Conservation (phyloP, 1,284 basidiomycete genomes). For the Cutaneotrichosporon dermatis region DNA sequence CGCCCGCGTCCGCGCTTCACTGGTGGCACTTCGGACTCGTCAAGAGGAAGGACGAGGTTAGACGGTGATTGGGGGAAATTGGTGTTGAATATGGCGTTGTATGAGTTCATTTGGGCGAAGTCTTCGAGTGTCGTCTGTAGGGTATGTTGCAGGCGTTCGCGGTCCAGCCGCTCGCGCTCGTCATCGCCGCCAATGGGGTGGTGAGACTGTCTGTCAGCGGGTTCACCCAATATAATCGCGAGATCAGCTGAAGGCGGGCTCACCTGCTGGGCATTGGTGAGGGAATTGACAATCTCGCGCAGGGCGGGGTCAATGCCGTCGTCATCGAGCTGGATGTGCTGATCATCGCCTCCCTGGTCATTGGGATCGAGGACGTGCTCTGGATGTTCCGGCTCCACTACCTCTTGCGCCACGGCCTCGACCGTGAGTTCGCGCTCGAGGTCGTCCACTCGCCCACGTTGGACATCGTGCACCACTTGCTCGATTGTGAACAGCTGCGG, state of each 20-base stretch:
- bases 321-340: constrained; percentile 8
- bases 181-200: constrained; percentile 19
- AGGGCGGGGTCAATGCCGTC: constrained; percentile 45
- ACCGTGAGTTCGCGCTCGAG: constrained; percentile 1
- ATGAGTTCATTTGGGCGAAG: constrained; percentile 20
- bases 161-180: constrained; percentile 35
- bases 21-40: constrained; percentile 1
- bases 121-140: constrained; percentile 38
- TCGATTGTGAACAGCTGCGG: constrained; percentile 36
- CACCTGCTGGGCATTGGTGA: constrained; percentile 44
- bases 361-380: neutral
- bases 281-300: constrained; percentile 45
- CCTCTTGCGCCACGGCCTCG: neutral
- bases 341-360: neutral
- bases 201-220: constrained; percentile 15
- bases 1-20: constrained; percentile 36
- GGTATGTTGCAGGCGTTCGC: constrained; percentile 30
- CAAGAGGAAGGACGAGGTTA: constrained; percentile 10
- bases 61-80: constrained; percentile 18
- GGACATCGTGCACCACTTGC: constrained; percentile 35
- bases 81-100: constrained; percentile 19
- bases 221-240: too few species aligned
- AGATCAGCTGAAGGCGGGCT: constrained; percentile 4
- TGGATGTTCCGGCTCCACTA: neutral
- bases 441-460: constrained; percentile 23